Evolutionary conservation across 2,329 filamentous ascomycete species (phyloP), one percentile per base, ranked within the genome.

Genomic region (Chrysoporthe cubensis): DNA sequence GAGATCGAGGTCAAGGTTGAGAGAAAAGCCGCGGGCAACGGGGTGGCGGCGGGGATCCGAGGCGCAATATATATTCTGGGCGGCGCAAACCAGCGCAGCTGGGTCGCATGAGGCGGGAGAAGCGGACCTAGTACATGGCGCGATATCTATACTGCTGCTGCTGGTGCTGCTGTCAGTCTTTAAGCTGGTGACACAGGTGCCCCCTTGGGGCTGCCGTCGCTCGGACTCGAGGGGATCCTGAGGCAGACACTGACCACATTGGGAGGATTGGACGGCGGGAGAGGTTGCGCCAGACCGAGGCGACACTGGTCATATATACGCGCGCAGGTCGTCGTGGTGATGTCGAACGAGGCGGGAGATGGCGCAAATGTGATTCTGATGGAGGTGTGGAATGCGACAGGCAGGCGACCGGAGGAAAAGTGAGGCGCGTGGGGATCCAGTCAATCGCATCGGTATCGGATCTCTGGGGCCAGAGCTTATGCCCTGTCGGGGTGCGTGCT

Each of bases 101-200:
- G 74, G 78, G 75, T 78, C 77, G 74, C 76, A 77, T 74, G 72
- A 72, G 72, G 68, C 71, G 69, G 26, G 70, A 43, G 18, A 58
- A 2, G 61, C 14, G 48, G 71, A 69, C 71, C 73, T 74, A 77
- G 74, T 78, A 78, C 76, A 79, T 78, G 67, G 75, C 75, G 77
- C 64, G 54, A 52, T 56, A 18, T 62, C 68, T 65, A 67, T 40
- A 58, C 66, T 67, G 37, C 58, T 67, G 14, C 61, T 50, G 37
- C 58, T 67, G 14, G 58, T 50, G 37, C 37, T 40, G 37, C 43
- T 61, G 67, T 71, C 68, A 70, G 67, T 70, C 40, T 37, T 37
- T 40, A 11, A 14, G 56, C 43, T 21, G 40, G 50, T 59, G 4
- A 58, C 60, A 48, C 48, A 4, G 46, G 43, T 18, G 2, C 26